Evolutionary conservation across 345 rosid species (phyloP).

Genomic region (Euclidium syriacum): DNA sequence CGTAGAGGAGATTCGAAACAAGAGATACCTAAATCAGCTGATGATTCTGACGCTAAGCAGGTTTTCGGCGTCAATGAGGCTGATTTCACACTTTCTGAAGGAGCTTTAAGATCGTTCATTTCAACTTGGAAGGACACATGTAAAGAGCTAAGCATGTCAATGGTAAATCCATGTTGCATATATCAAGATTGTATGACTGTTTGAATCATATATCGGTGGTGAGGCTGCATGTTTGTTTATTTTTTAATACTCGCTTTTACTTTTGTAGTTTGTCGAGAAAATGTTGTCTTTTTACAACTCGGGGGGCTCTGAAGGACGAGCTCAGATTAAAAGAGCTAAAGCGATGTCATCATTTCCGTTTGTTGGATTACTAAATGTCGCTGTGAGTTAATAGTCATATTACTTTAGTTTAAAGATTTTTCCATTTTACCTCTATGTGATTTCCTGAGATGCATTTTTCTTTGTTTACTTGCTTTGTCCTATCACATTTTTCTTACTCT

Average conservation of each 20-base stretch:
- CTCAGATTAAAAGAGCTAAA: slow-evolving; percentile 19
- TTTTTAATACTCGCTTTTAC: slow-evolving; percentile 16
- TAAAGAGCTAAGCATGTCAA: slow-evolving; percentile 44
- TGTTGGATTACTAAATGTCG: slow-evolving; percentile 68
- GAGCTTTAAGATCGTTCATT: slow-evolving; percentile 48
- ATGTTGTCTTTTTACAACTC: slow-evolving; percentile 56
- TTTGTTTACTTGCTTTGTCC: slow-evolving; percentile 2
- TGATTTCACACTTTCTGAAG: slow-evolving; percentile 45
- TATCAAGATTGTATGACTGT: slow-evolving; percentile 2
- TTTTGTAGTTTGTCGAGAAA: slow-evolving; percentile 55
- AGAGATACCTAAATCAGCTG: slow-evolving; percentile 24
- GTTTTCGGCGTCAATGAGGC: slow-evolving; percentile 25
- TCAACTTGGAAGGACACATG: slow-evolving; percentile 84
- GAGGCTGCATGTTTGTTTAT: slow-evolving; percentile 5
- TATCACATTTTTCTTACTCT: background rate
- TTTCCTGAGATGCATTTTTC: background rate
- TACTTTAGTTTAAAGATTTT: background rate
- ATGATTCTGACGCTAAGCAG: slow-evolving; percentile 30
- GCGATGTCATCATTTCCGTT: slow-evolving; percentile 44
- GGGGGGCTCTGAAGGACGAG: slow-evolving; percentile 20
- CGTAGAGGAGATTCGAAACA: slow-evolving; percentile 32
- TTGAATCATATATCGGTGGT: slow-evolving; percentile 1
- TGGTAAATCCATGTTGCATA: slow-evolving; percentile 40
- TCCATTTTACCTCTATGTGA: slow-evolving; percentile 9
- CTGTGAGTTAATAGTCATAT: slow-evolving; percentile 55